Evolutionary conservation across 306 rosid genomes (phyloP).

Genomic region (Fragaria ananassa): DNA sequence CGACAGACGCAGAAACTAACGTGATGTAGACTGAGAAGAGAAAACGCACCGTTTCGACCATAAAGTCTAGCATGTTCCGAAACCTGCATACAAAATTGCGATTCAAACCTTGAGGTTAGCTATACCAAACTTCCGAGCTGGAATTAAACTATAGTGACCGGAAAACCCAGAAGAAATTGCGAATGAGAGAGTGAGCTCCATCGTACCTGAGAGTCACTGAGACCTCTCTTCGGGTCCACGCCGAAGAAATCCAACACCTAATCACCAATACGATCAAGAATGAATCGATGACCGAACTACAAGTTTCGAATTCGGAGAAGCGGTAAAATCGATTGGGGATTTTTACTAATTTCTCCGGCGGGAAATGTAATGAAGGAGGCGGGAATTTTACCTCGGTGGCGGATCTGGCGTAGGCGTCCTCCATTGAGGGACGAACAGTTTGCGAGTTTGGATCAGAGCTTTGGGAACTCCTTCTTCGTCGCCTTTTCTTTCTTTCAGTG

Average conservation of each 20-base stretch:
- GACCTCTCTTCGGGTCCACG: constrained; percentile 80
- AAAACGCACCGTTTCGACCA: constrained; percentile 70
- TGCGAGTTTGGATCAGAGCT: constrained; percentile 34
- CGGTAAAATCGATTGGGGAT: neutral
- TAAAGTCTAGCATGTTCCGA: constrained; percentile 61
- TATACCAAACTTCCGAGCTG: neutral
- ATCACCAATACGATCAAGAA: neutral
- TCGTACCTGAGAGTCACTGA: constrained; percentile 65
- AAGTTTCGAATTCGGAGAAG: neutral
- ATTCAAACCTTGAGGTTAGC: neutral
- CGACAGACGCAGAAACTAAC: neutral
- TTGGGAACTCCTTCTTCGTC: neutral
- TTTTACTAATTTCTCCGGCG: neutral
- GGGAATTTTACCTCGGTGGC: constrained; percentile 59
- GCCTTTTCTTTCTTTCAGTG: neutral
- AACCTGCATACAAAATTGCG: constrained; percentile 45
- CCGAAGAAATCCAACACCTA: constrained; percentile 88
- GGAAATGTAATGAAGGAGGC: neutral
- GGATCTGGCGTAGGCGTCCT: constrained; percentile 92
- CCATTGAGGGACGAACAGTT: constrained; percentile 45
- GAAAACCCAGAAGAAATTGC: neutral
- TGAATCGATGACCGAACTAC: neutral
- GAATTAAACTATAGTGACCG: neutral
- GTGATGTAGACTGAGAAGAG: neutral
- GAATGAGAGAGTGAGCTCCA: neutral